These are phyloP conservation scores for Fusarium coffeatum DNA, from an alignment of 2,329 filamentous ascomycete genomes.

Conservation along the genomic window DNA sequence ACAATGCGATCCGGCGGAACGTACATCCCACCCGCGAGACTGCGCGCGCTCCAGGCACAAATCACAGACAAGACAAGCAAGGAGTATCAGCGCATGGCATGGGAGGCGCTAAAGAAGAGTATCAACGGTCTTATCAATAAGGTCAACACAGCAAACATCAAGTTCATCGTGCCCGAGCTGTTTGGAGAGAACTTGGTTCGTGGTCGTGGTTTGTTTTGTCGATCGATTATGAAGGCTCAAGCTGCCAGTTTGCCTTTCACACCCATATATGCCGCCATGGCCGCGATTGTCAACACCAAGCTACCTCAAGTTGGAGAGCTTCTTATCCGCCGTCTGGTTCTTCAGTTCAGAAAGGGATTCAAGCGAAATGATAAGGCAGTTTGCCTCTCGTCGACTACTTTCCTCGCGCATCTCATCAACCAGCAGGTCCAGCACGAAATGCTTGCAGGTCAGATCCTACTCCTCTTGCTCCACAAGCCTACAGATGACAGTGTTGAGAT, in stretches of 20 bases:
- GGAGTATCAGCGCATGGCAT: constrained; percentile 98
- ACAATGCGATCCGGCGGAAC: constrained; percentile 95
- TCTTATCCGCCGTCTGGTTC: constrained; percentile 83
- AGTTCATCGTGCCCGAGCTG: constrained; percentile 94
- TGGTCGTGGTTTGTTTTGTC: constrained; percentile 90
- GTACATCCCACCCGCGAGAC: constrained; percentile 91
- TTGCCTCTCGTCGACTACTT: constrained; percentile 91
- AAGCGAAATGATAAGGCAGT: constrained; percentile 97
- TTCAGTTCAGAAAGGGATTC: constrained; percentile 96
- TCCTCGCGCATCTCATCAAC: constrained; percentile 94
- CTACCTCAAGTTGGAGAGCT: constrained; percentile 94
- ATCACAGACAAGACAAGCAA: constrained; percentile 97
- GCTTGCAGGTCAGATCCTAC: constrained; percentile 89
- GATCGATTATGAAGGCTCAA: constrained; percentile 98
- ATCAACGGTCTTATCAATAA: constrained; percentile 99
- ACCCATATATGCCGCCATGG: constrained; percentile 95
- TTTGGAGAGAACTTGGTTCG: constrained; percentile 95
- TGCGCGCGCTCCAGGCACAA: constrained; percentile 92
- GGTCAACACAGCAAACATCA: constrained; percentile 98
- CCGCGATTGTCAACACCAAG: constrained; percentile 97
- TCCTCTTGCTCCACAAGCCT: constrained; percentile 92
- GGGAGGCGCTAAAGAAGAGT: constrained; percentile 98
- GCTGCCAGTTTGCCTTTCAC: constrained; percentile 96
- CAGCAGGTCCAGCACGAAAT: constrained; percentile 96
- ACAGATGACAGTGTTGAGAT: constrained; percentile 99